Evolutionary conservation across 176 grass and related monocot species (phyloP), one percentile per base, ranked within the genome.

Genomic region (Bothriochloa decipiens): DNA sequence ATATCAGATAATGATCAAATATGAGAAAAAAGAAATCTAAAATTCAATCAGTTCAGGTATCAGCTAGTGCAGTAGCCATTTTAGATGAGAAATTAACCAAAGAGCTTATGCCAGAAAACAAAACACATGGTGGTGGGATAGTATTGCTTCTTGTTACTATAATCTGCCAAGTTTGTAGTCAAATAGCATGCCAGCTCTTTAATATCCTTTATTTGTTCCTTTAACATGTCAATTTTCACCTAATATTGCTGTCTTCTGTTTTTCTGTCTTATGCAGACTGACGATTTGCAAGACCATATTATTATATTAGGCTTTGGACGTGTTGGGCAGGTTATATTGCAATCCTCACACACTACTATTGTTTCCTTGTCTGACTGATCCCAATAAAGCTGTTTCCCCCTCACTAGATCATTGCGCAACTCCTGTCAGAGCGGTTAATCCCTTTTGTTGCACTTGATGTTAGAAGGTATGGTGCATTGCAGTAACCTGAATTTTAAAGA

Each of bases 241-340:
- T 68, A 46, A 72, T 58, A 11, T 70, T 76, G 35, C n/a, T 36
- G 35, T 90, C 74, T 81, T 84, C 64, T 81, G 65, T 85, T 88
- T 75, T 88, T 25, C 46, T 55, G 10, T 29, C 28, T 90, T 50
- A 36, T 84, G 75, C 74, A 98, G 96, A 99, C 96, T 40, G 96
- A 99, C 72, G 96, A 99, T 79, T 90, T 99, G 86, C 96, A 99
- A 91, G 96, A 87, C 75, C 96, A 99, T 83, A 99, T 99, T 85
- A 99, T 99, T 68, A 94, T 99, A 72, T 99, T 92, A 83, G 96
- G 96, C 63, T 94, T 99, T 89, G 96, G 96, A 77, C 96, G 96
- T 84, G 91, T 96, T 89, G 96, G 96, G 6, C 96, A 99, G 96
- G 96, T 99, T 80, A 22, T 76, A 81, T 74, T 82, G 28, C 28